Percentiles rank a stretch among this genome's conserved stretches.
Evolutionary conservation across 495 filamentous ascomycete genomes (phyloP).

Genomic region (Neurospora sublineolata): DNA sequence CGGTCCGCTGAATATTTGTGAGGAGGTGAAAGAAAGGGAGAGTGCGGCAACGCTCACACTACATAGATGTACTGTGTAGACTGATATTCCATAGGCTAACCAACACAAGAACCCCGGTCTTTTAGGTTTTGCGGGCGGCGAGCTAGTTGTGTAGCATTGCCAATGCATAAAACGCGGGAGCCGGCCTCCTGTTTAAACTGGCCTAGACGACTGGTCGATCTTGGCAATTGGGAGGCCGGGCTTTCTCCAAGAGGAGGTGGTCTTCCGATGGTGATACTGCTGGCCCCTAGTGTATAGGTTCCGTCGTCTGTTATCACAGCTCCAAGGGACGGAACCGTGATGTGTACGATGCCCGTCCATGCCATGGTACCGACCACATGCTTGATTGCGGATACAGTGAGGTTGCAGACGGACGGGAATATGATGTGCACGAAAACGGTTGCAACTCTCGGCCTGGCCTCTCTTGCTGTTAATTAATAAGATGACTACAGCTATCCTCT

Average conservation of each 20-base stretch:
- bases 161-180: slow-evolving; percentile 17
- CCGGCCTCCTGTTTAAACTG: slow-evolving; percentile 23
- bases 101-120: slow-evolving; percentile 9
- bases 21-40: neutral
- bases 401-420: neutral
- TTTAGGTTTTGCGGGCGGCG: neutral
- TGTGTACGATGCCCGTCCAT: neutral
- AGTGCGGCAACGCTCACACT: slow-evolving; percentile 1
- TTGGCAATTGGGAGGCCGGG: slow-evolving; percentile 12
- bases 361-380: neutral
- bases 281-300: neutral
- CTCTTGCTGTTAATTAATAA: neutral
- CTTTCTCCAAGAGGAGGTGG: slow-evolving; percentile 9
- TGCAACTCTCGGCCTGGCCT: neutral
- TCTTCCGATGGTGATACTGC: slow-evolving; percentile 11
- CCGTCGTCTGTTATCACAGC: neutral
- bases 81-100: neutral
- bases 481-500: neutral
- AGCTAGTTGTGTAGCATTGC: slow-evolving; percentile 3
- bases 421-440: neutral
- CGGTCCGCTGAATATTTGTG: neutral
- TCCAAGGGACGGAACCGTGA: neutral
- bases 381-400: neutral
- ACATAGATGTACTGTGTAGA: neutral
- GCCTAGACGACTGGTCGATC: slow-evolving; percentile 4